These are phyloP conservation scores for Podaxis pistillaris DNA, from an alignment of 768 basidiomycete species.

Conservation along the genomic window DNA sequence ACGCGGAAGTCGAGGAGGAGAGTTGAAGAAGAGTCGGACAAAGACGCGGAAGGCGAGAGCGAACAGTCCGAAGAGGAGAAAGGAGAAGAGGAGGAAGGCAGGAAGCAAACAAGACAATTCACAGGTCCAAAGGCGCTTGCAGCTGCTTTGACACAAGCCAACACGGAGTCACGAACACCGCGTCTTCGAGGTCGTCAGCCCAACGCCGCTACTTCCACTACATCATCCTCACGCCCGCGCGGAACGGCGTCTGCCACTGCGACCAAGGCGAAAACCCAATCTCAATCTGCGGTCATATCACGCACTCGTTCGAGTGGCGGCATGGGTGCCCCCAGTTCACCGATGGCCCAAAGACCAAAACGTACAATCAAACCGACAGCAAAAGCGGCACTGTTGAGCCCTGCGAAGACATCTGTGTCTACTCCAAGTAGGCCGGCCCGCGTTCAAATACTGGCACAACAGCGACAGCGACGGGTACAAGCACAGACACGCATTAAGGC, in stretches of 20 bases:
- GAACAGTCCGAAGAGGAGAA: conserved; percentile 4
- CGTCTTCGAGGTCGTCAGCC: not conserved
- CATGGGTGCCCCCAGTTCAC: not conserved
- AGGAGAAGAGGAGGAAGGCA: not conserved
- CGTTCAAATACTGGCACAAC: not conserved
- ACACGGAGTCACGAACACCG: not conserved
- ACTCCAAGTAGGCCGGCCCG: conserved; percentile 2
- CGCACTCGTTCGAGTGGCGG: not conserved
- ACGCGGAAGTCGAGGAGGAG: not conserved
- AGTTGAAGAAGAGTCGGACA: not conserved
- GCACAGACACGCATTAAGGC: not conserved
- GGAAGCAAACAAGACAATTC: not conserved
- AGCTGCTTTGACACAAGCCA: conserved; percentile 6
- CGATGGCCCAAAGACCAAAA: not conserved
- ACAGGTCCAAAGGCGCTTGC: conserved; percentile 6
- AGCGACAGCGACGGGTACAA: not conserved
- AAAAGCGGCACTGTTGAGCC: not conserved
- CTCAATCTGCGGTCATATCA: not conserved
- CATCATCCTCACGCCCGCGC: not conserved
- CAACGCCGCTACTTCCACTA: not conserved
- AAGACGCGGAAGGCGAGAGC: not conserved
- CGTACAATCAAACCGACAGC: conserved; percentile 9
- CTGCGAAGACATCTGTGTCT: not conserved
- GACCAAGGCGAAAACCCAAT: not conserved
- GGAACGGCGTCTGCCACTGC: not conserved